Base-by-base conservation (phyloP, 495 filamentous ascomycete species). In the Lasiosphaeria ovina region DNA sequence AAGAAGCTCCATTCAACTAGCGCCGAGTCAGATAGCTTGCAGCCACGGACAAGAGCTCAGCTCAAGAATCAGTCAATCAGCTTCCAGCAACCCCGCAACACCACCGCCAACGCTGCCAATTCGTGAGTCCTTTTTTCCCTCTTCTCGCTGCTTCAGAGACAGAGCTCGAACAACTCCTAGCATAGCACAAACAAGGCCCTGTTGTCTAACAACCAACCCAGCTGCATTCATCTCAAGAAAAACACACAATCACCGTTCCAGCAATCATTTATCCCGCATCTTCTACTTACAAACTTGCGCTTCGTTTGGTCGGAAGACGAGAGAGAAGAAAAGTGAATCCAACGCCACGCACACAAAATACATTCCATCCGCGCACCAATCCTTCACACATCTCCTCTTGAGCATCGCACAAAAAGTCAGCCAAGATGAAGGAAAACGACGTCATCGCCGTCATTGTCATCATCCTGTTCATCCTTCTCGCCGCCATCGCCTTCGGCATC, bases 381-480 rank as follows among this genome's bases (percentile, higher is more conserved):
- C 6, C 52, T 35, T 38, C 34, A 5, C 35, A 35, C n/a, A 38
- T 38, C 32, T 35, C 7, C 51, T 9, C 4, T 24, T 14, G 33
- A 40, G 24, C 54, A 32, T 17, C 38, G 2, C 34, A 4, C 42
- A 48, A 3, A 34, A 14, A 32, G 51, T 65, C 66, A 52, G 59
- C 56, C 54, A 87, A 78, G 77, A 80, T 86, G 62, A 77, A 89
- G 74, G 75, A 85, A 78, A 92, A 92, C 83, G 82, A 89, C 76
- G 82, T 86, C 69, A 89, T 92, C 74, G 89, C 88, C 36, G 82
- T 92, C 72, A 92, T 92, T 75, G 87, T 92, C 74, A 90, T 92
- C 74, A 65, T 91, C 45, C 82, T 92, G 61, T 91, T 91, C 75
- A 72, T 91, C 71, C 70, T 91, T 50, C 83, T 92, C 33, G 86